phyloP scores from a whole-genome alignment of 371 early-diverging fungal genomes.

The Circinella minor region DNA sequence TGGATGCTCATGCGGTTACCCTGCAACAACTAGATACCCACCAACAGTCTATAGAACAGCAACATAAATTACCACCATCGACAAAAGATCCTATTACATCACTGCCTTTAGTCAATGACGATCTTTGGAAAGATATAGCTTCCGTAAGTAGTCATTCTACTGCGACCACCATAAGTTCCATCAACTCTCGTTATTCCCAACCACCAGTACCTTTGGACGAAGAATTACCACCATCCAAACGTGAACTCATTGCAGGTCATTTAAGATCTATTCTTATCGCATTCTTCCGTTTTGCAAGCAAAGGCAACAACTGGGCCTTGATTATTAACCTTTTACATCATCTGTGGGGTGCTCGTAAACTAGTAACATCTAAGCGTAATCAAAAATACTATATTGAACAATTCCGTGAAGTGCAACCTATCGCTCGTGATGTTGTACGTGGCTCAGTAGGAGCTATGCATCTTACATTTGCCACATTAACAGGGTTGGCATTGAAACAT shows the following conservation, averaged over 20 bases:
- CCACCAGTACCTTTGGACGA: slow-evolving; percentile 10
- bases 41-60: neutral
- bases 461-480: slow-evolving; percentile 34
- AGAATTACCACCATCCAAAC: slow-evolving; percentile 27
- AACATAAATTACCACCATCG: neutral
- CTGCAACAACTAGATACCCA: neutral
- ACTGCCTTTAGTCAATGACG: neutral
- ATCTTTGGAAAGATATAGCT: slow-evolving; percentile 1
- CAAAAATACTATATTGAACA: neutral
- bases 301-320: slow-evolving; percentile 47
- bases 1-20: slow-evolving; percentile 3
- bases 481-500: slow-evolving; percentile 36
- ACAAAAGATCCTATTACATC: neutral
- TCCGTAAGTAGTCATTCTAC: slow-evolving; percentile 7
- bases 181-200: neutral
- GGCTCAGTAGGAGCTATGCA: slow-evolving; percentile 37
- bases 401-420: neutral
- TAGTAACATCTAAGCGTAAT: neutral
- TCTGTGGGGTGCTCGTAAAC: slow-evolving; percentile 33
- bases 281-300: slow-evolving; percentile 30
- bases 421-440: slow-evolving; percentile 22
- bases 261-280: slow-evolving; percentile 20
- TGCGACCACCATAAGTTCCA: neutral
- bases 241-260: slow-evolving; percentile 33
- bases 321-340: slow-evolving; percentile 46